These are phyloP conservation scores for Bipolaris bicolor DNA, from an alignment of 2,329 filamentous ascomycete genomes.

Conservation along the genomic window DNA sequence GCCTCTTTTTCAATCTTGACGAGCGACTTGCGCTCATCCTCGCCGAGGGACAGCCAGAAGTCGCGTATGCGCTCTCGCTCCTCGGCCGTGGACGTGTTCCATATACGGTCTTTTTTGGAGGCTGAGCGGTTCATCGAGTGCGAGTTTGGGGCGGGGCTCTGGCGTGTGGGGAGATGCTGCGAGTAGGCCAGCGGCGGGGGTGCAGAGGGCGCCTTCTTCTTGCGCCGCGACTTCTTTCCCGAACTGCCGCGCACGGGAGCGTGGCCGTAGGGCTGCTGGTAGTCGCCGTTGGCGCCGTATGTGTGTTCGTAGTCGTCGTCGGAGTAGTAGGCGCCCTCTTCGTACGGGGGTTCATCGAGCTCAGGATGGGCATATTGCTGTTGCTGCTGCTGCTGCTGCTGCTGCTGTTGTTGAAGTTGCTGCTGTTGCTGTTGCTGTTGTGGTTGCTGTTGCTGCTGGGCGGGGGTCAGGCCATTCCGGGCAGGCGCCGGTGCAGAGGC, in stretches of 20 bases:
- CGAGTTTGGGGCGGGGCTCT: slow-evolving; percentile 53
- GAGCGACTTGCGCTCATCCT: slow-evolving; percentile 91
- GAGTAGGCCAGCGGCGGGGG: slow-evolving; percentile 39
- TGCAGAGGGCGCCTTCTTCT: slow-evolving; percentile 61
- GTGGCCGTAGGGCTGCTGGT: slow-evolving; percentile 35
- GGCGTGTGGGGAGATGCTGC: slow-evolving; percentile 39
- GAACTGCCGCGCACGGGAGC: slow-evolving; percentile 25
- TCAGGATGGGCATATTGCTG: slow-evolving; percentile 53
- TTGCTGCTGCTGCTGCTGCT: slow-evolving; percentile 2
- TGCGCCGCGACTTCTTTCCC: slow-evolving; percentile 68
- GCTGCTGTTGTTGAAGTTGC: background rate
- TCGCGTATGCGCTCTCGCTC: slow-evolving; percentile 97
- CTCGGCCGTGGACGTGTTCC: slow-evolving; percentile 93
- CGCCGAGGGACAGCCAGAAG: slow-evolving; percentile 93
- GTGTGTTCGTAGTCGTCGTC: slow-evolving; percentile 47
- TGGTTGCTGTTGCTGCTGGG: slow-evolving; percentile 8
- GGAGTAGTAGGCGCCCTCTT: slow-evolving; percentile 50
- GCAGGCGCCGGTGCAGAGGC: slow-evolving; percentile 24
- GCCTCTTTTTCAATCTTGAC: slow-evolving; percentile 99
- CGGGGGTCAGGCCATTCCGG: slow-evolving; percentile 38
- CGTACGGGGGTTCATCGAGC: slow-evolving; percentile 50
- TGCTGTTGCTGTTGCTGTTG: slow-evolving; percentile 33
- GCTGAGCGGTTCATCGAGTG: slow-evolving; percentile 53
- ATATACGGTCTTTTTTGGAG: slow-evolving; percentile 80
- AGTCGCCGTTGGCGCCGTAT: slow-evolving; percentile 43